phyloP scores from a whole-genome alignment of 2,329 filamentous ascomycete genomes.

The Apiospora saccharicola region DNA sequence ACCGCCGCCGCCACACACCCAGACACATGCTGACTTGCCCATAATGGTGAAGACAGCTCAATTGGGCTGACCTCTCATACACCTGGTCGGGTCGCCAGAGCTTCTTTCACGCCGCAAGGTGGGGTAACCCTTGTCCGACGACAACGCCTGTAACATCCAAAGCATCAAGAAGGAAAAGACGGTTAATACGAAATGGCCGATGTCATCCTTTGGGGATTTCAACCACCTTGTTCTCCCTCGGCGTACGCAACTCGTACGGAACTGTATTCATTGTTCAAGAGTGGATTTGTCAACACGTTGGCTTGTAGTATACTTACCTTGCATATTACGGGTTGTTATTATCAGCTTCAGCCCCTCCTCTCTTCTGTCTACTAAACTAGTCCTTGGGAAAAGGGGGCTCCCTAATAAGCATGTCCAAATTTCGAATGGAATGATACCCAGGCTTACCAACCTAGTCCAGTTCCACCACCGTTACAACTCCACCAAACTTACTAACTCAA shows the following conservation, averaged over 20 bases:
- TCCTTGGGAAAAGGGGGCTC: conserved; percentile 6
- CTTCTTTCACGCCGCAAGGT: conserved; percentile 5
- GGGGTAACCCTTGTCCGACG: conserved; percentile 14
- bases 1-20: neutral
- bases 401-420: neutral
- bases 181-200: conserved; percentile 4
- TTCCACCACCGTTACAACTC: conserved; percentile 22
- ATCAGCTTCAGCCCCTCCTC: conserved; percentile 16
- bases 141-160: conserved; percentile 11
- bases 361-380: neutral
- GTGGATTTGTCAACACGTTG: neutral
- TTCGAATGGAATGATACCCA: conserved; percentile 20
- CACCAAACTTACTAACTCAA: conserved; percentile 8
- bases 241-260: neutral
- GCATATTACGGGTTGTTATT: conserved; percentile 11
- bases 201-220: neutral
- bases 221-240: neutral
- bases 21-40: conserved; percentile 1
- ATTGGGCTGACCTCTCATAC: neutral
- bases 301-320: neutral
- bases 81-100: conserved; percentile 5
- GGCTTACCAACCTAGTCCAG: conserved; percentile 16
- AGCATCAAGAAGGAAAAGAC: neutral
- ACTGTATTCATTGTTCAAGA: neutral
- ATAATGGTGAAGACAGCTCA: conserved; percentile 5